phyloP scores from a whole-genome alignment of 768 basidiomycete genomes.

The Pleurotus djamor region DNA sequence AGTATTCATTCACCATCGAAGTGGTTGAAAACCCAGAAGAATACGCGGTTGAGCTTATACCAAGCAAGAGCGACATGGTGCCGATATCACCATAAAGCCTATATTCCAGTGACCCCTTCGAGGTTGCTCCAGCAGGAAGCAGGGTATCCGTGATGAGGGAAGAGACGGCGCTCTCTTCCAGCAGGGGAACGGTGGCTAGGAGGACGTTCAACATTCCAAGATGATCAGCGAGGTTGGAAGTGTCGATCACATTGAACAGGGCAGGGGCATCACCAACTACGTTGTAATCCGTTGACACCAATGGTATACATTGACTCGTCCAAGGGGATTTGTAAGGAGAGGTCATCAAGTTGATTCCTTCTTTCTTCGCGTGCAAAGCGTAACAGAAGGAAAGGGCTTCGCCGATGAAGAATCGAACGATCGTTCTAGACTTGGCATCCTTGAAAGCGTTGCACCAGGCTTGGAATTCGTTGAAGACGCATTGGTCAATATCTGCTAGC shows the following conservation, averaged over 20 bases:
- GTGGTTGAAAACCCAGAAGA: slow-evolving; percentile 36
- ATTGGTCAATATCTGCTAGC: slow-evolving; percentile 20
- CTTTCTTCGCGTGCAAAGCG: slow-evolving; percentile 25
- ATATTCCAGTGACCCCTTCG: slow-evolving; percentile 25
- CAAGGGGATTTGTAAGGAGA: slow-evolving; percentile 26
- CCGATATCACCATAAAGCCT: slow-evolving; percentile 35
- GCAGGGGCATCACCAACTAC: slow-evolving; percentile 23
- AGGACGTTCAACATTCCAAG: slow-evolving; percentile 46
- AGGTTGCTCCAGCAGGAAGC: slow-evolving; percentile 21
- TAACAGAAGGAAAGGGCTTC: slow-evolving; percentile 37
- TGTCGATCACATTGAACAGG: slow-evolving; percentile 44
- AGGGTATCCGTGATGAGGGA: slow-evolving; percentile 43
- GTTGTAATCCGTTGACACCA: slow-evolving; percentile 29
- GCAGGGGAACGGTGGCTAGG: slow-evolving; percentile 31
- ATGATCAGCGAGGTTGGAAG: slow-evolving; percentile 48
- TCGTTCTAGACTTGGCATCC: slow-evolving; percentile 19
- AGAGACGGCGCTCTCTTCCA: slow-evolving; percentile 24
- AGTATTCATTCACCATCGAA: slow-evolving; percentile 38
- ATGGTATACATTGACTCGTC: slow-evolving; percentile 26
- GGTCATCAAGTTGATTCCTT: slow-evolving; percentile 15
- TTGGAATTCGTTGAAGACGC: slow-evolving; percentile 30
- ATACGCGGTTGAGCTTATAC: slow-evolving; percentile 35
- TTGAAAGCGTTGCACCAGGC: slow-evolving; percentile 29
- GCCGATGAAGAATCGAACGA: slow-evolving; percentile 38
- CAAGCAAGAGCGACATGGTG: slow-evolving; percentile 37